A percentile compares a stretch with the other conserved stretches of the same genome.
Conservation (phyloP, 2,329 filamentous ascomycete genomes). For the Curvularia sp. region DNA sequence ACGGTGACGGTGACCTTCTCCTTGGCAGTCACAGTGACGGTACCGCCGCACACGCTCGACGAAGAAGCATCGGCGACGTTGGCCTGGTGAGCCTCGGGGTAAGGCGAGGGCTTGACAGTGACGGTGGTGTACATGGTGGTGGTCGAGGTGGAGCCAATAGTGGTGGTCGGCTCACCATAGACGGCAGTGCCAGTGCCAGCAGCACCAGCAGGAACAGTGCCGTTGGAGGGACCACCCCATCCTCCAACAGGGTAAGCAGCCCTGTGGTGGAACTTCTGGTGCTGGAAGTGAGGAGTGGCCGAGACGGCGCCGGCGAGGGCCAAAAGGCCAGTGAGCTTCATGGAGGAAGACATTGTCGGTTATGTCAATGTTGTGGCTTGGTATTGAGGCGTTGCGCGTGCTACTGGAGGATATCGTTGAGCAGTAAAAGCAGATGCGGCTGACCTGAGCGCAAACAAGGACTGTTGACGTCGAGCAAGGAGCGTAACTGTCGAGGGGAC, state of each 20-base stretch:
- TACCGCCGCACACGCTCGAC: constrained; percentile 35
- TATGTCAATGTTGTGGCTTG: constrained; percentile 17
- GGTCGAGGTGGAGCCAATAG: constrained; percentile 34
- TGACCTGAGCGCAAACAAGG: constrained; percentile 22
- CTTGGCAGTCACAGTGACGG: constrained; percentile 51
- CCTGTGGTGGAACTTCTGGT: constrained; percentile 41
- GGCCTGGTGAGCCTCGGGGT: constrained; percentile 24
- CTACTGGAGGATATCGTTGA: constrained; percentile 13
- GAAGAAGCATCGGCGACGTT: constrained; percentile 28
- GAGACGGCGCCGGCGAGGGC: constrained; percentile 52
- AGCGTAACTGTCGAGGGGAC: constrained; percentile 12
- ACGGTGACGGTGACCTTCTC: constrained; percentile 53
- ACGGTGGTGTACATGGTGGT: constrained; percentile 39
- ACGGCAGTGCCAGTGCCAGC: constrained; percentile 28
- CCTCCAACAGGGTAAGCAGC: constrained; percentile 43
- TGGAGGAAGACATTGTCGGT: constrained; percentile 46
- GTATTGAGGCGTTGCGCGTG: constrained; percentile 5
- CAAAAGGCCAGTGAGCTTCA: constrained; percentile 52
- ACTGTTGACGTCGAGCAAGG: constrained; percentile 18
- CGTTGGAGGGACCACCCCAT: constrained; percentile 37
- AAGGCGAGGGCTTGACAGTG: constrained; percentile 28
- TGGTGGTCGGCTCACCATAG: constrained; percentile 34
- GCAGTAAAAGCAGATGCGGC: constrained; percentile 17
- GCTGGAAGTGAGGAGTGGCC: constrained; percentile 46
- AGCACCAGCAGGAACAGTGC: constrained; percentile 28